Evolutionary conservation across 805 yeast genomes (phyloP), one percentile per base, ranked within the genome.

Genomic region (Clavispora santaluciae): DNA sequence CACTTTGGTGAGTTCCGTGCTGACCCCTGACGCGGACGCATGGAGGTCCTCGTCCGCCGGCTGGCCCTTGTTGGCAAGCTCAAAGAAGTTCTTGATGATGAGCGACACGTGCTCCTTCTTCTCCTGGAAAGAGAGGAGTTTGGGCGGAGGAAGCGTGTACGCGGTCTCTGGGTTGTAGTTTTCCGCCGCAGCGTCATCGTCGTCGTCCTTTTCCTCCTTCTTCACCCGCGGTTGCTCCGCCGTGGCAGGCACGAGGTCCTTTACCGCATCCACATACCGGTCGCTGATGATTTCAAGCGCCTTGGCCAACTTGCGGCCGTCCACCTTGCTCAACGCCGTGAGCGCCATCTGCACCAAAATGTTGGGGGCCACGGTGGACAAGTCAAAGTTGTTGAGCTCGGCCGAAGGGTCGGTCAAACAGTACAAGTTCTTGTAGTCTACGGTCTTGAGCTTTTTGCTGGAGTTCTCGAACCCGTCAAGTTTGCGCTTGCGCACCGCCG

Each of bases 211-310:
- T 11, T 41, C 49, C 4, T 39, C 43, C 11, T 51, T 54, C 39
- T 42, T 33, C 31, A 51, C 29, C 35, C 55, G 42, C 6, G 20
- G 31, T 12, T 28, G 31, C 20, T 15, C 31, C 11, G 16, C n/a
- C 4, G 29, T 10, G 1, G 30, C 40, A 13, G 35, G 42, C 22
- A 41, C 43, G 22, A 36, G 22, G 16, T 43, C 45, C 36, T 48
- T 52, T n/a, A 41, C 54, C 59, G 50, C 66, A 53, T 73, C 75
- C 9, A 71, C 62, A 53, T 83, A 86, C 46, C 97, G 71, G 9
- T 81, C 75, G 12, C 79, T 70, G 5, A 87, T 76, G 30, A 86
- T 78, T n/a, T 78, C 76, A 43, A 89, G 64, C 2, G 87, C 95
- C 40, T 78, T 75, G 12, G 78, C 68, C 20, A 91, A 67, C 43